Conservation (phyloP, 2,329 filamentous ascomycete species). For the Neurospora sp. region DNA sequence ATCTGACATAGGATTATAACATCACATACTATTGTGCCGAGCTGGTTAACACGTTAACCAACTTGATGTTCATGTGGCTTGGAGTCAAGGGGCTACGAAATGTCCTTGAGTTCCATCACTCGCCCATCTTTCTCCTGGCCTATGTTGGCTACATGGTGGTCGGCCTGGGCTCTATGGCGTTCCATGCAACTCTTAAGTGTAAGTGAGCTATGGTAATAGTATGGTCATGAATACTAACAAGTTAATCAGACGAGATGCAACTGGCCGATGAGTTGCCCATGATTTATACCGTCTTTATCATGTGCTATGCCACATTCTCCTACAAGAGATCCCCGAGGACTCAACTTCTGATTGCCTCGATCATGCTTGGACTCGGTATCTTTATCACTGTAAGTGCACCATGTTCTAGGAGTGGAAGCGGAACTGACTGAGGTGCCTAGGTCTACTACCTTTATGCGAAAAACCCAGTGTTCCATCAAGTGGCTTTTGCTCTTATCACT, state of each 20-base stretch:
- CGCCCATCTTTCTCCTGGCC: constrained; percentile 62
- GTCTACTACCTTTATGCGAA: constrained; percentile 66
- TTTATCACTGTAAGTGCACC: constrained; percentile 56
- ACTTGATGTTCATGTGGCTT: constrained; percentile 70
- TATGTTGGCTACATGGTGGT: constrained; percentile 44
- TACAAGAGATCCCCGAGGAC: constrained; percentile 47
- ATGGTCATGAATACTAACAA: constrained; percentile 2
- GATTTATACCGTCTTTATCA: constrained; percentile 49
- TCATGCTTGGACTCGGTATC: constrained; percentile 46
- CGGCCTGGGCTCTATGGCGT: constrained; percentile 45
- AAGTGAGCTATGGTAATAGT: constrained; percentile 14
- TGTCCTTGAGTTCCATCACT: constrained; percentile 63
- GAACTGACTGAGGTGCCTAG: constrained; percentile 16
- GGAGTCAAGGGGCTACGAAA: constrained; percentile 65
- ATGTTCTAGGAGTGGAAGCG: not conserved
- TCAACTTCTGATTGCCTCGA: constrained; percentile 23
- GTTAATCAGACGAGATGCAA: constrained; percentile 43
- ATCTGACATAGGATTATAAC: constrained; percentile 23
- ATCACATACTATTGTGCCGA: constrained; percentile 28
- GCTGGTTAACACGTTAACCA: constrained; percentile 58
- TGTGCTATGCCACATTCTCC: constrained; percentile 59
- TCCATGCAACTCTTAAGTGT: constrained; percentile 48
- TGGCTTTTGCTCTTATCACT: constrained; percentile 65
- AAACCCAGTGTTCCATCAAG: constrained; percentile 75
- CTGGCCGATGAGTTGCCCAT: constrained; percentile 50